phyloP scores from a whole-genome alignment of 129 eudicot species.

The Pseudognaphalium luteoalbum region DNA sequence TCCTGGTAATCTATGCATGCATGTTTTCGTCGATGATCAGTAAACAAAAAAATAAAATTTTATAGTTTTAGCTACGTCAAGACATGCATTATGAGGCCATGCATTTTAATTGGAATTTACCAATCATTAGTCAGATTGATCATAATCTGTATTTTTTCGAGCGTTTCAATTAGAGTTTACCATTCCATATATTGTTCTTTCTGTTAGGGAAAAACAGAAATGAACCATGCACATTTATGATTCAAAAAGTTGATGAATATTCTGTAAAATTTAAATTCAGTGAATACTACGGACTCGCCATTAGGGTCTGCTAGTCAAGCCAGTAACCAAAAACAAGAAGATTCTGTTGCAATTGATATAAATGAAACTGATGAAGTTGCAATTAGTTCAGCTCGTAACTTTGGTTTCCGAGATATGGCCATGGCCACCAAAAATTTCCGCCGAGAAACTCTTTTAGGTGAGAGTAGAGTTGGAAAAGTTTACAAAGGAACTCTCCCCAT shows the following conservation, averaged over 20 bases:
- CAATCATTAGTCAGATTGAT: too few species aligned
- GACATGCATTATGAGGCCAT: too few species aligned
- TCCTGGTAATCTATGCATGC: slow-evolving; percentile 31
- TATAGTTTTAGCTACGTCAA: background rate
- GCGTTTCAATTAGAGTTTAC: too few species aligned
- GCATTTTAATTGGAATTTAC: background rate
- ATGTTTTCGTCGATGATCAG: background rate
- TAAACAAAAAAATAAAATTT: background rate
- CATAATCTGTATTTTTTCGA: too few species aligned
- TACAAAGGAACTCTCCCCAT: slow-evolving; percentile 53
- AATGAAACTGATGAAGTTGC: slow-evolving; percentile 28
- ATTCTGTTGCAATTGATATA: slow-evolving; percentile 8
- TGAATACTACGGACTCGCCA: slow-evolving; percentile 18
- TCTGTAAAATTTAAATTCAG: background rate
- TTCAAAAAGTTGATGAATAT: background rate
- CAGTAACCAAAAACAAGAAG: slow-evolving; percentile 22
- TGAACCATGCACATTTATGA: too few species aligned
- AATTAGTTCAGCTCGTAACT: slow-evolving; percentile 28
- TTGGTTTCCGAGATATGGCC: slow-evolving; percentile 70
- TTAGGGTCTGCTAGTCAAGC: slow-evolving; percentile 15
- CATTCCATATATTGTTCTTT: too few species aligned
- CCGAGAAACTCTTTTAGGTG: slow-evolving; percentile 61
- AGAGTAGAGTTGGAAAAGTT: slow-evolving; percentile 69
- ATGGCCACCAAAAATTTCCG: slow-evolving; percentile 69
- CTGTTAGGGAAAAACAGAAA: background rate